Base-by-base conservation (phyloP, 305 asterid species). In the Fraxinus paxiana region DNA sequence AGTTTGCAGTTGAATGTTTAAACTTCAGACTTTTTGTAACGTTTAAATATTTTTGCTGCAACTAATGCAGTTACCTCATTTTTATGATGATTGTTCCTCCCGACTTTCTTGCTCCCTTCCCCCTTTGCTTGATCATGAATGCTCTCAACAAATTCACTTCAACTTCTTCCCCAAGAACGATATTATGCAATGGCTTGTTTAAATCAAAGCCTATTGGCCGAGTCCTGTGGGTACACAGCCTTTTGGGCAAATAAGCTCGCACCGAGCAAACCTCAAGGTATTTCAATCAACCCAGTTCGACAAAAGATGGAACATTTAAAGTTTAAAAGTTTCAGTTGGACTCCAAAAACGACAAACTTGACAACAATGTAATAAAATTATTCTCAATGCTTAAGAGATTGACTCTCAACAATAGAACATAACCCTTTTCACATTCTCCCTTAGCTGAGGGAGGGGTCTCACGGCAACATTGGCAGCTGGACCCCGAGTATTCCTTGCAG, bases 401-500 rank as follows among this genome's bases (percentile, higher is more conserved):
- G 33, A 67, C 81, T 77, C 88, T 77, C 88, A 96, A 75, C 99
- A 96, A 79, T 94, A 96, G 67, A 96, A 96, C 99, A 96, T 96
- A 0, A 92, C 98, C 85, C 91, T 91, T 83, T 96, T 96, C 38
- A 96, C 99, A 12, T 91, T 96, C 41, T 94, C 98, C 85, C 92
- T 88, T 3, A 94, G 93, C 80, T 94, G 95, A 20, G 99, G 99
- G 30, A 96, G 93, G 2, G 99, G 98, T 82, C 91, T 88, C 76
- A 96, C 97, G 70, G 92, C 94, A 61, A 89, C 88, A 88, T 67
- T 86, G 8, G 87, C 82, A 17, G 92, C 92, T 0, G 92, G 91
- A 51, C 83, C 82, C 33, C 97, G 88, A 0, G 92, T 89, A 71
- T 85, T 86, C 88, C 97, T 88, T 13, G 77, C 88, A 3, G 91